Conservation (phyloP, 2,329 filamentous ascomycete genomes). For the Colletotrichum sp. region DNA sequence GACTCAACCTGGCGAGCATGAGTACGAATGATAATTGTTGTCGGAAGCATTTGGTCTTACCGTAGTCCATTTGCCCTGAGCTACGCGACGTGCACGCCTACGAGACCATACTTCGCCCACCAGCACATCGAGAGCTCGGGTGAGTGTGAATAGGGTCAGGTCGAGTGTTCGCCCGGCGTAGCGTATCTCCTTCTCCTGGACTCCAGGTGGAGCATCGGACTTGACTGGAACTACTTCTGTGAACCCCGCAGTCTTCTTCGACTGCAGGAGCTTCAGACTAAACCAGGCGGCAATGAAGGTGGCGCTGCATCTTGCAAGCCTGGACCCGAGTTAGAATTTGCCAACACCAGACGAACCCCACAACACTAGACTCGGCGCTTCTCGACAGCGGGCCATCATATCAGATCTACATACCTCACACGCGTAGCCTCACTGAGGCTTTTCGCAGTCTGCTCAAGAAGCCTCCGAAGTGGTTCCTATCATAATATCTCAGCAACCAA, state of each 20-base stretch:
- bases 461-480: constrained; percentile 26
- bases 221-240: constrained; percentile 41
- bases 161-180: constrained; percentile 78
- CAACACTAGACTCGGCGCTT: background rate
- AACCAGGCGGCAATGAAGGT: constrained; percentile 64
- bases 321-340: constrained; percentile 32
- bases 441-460: constrained; percentile 26
- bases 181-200: constrained; percentile 30
- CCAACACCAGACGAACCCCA: background rate
- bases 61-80: constrained; percentile 51
- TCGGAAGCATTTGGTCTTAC: constrained; percentile 33
- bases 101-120: constrained; percentile 69
- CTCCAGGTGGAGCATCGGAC: constrained; percentile 28
- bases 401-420: constrained; percentile 15
- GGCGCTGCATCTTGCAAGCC: constrained; percentile 61
- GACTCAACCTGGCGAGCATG: constrained; percentile 41
- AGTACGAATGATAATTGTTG: background rate
- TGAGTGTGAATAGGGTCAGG: constrained; percentile 78
- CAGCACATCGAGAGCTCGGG: constrained; percentile 74
- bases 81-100: constrained; percentile 48
- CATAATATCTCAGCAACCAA: background rate
- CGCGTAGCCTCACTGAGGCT: constrained; percentile 27
- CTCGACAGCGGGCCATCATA: background rate
- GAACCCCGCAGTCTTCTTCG: constrained; percentile 52
- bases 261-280: constrained; percentile 62